Evolutionary conservation across 1,284 basidiomycete species (phyloP).

Genomic region (Fistulinella cinereoalba): DNA sequence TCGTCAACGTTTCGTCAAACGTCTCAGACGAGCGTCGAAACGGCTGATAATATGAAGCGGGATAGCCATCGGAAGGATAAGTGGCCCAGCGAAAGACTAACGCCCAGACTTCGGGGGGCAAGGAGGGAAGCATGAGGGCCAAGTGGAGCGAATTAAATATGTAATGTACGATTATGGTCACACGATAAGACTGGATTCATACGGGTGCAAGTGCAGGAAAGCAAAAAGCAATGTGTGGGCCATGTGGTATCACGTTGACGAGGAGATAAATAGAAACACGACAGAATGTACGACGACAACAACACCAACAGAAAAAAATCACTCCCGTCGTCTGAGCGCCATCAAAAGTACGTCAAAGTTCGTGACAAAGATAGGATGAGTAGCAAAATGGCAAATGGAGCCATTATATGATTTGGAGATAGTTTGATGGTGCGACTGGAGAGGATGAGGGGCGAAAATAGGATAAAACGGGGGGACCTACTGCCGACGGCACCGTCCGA

Average conservation of each 20-base stretch:
- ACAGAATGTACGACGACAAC: conserved; percentile 30
- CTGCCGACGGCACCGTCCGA: conserved; percentile 80
- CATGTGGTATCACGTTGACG: conserved; percentile 34
- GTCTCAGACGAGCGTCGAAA: conserved; percentile 38
- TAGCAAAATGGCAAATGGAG: conserved; percentile 14
- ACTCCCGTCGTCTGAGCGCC: conserved; percentile 18
- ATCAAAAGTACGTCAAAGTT: conserved; percentile 34
- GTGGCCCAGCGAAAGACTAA: conserved; percentile 48
- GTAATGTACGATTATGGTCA: not conserved
- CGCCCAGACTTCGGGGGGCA: conserved; percentile 51
- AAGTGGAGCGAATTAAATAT: not conserved
- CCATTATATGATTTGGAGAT: conserved; percentile 65
- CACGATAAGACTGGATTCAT: conserved; percentile 1
- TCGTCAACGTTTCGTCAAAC: conserved; percentile 18
- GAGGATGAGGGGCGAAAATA: conserved; percentile 12
- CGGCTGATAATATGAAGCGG: conserved; percentile 37
- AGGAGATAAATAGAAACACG: conserved; percentile 30
- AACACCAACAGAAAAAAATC: conserved; percentile 21
- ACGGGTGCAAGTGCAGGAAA: conserved; percentile 7
- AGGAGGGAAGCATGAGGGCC: conserved; percentile 11
- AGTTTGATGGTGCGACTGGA: conserved; percentile 77
- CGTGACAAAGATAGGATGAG: conserved; percentile 27
- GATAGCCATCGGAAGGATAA: conserved; percentile 26
- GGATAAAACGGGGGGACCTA: conserved; percentile 39
- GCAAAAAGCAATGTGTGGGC: conserved; percentile 12